Conservation (phyloP, 164 flowering plant genomes). For the Nymphaea thermarum region DNA sequence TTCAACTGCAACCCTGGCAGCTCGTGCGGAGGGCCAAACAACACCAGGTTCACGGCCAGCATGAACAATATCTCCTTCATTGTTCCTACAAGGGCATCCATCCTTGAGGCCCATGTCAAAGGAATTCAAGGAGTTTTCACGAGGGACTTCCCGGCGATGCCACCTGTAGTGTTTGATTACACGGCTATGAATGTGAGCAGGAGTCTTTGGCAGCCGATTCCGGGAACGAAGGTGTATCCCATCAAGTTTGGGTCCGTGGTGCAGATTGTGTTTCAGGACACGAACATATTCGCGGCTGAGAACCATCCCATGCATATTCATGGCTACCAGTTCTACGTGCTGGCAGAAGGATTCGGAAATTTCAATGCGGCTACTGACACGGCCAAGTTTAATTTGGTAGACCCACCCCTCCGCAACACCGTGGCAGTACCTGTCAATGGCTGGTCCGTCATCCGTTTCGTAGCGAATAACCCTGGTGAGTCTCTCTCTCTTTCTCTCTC, state of each 20-base stretch:
- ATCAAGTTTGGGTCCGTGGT: slow-evolving; percentile 52
- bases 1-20: slow-evolving; percentile 46
- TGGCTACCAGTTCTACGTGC: slow-evolving; percentile 64
- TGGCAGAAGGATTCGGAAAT: slow-evolving; percentile 71
- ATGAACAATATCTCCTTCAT: slow-evolving; percentile 81
- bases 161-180: slow-evolving; percentile 54
- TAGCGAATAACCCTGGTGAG: slow-evolving; percentile 88
- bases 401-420: slow-evolving; percentile 76
- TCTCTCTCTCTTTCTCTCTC: no score
- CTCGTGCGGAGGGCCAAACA: slow-evolving; percentile 78
- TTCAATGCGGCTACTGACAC: slow-evolving; percentile 51
- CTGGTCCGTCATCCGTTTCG: slow-evolving; percentile 69
- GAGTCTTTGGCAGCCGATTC: slow-evolving; percentile 49
- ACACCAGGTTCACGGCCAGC: slow-evolving; percentile 82
- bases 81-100: slow-evolving; percentile 54
- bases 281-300: slow-evolving; percentile 53
- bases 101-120: slow-evolving; percentile 39
- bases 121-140: slow-evolving; percentile 51
- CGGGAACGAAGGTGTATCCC: slow-evolving; percentile 47
- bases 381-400: slow-evolving; percentile 56
- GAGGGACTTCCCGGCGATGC: slow-evolving; percentile 59
- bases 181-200: slow-evolving; percentile 59
- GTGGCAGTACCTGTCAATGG: slow-evolving; percentile 70
- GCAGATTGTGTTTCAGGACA: slow-evolving; percentile 66
- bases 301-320: slow-evolving; percentile 91